These are phyloP conservation scores for Piromyces finnis DNA, from an alignment of 192 early-diverging fungal genomes.

Conservation along the genomic window DNA sequence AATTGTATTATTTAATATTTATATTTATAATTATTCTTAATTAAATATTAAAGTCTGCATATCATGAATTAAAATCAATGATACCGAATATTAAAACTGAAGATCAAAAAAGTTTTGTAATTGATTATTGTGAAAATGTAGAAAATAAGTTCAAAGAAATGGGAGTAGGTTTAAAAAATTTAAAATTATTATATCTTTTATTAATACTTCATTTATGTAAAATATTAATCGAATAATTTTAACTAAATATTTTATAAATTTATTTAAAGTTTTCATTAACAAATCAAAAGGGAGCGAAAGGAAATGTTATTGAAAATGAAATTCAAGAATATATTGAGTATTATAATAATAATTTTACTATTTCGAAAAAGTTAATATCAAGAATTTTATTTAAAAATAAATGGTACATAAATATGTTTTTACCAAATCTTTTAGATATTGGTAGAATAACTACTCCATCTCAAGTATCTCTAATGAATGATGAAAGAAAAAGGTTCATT, in stretches of 20 bases:
- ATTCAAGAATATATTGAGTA: background rate
- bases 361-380: background rate
- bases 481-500: background rate
- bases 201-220: too few species aligned
- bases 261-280: background rate
- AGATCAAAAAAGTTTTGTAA: background rate
- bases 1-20: too few species aligned
- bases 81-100: background rate
- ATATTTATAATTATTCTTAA: too few species aligned
- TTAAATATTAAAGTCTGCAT: background rate
- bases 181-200: too few species aligned
- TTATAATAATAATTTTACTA: background rate
- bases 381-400: background rate
- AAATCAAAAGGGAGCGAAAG: background rate
- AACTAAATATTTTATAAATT: too few species aligned
- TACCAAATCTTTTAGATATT: background rate
- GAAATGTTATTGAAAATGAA: background rate
- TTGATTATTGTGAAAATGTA: background rate
- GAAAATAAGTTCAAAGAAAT: background rate
- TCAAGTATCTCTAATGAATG: background rate
- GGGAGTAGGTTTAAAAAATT: too few species aligned
- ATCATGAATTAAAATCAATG: background rate
- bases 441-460: background rate
- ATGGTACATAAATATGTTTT: background rate
- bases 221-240: too few species aligned